Percentiles rank a stretch among this genome's conserved stretches.
Conservation (phyloP, 331 rosid species). For the Malus hybrid region DNA sequence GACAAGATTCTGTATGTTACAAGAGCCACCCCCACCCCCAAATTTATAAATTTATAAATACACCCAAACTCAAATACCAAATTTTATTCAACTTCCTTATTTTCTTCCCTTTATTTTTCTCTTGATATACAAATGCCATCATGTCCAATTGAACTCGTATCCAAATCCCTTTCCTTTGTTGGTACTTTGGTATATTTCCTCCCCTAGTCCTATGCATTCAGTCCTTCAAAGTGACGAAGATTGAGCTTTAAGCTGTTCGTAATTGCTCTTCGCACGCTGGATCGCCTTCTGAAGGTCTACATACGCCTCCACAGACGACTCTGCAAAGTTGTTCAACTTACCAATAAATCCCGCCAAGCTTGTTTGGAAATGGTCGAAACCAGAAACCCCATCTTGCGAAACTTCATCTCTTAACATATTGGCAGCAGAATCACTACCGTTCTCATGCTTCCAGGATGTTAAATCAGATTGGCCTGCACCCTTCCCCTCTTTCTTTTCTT, state of each 20-base stretch:
- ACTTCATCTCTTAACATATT: constrained; percentile 40
- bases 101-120: constrained; percentile 2
- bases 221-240: constrained; percentile 15
- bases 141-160: background rate
- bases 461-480: constrained; percentile 21
- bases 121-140: constrained; percentile 22
- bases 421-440: constrained; percentile 31
- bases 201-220: background rate
- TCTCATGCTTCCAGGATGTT: constrained; percentile 35
- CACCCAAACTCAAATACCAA: background rate
- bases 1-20: background rate
- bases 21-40: background rate
- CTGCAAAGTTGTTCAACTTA: constrained; percentile 44
- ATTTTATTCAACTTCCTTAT: background rate
- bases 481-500: constrained; percentile 59
- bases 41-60: background rate
- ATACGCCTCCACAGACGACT: constrained; percentile 53
- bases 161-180: background rate
- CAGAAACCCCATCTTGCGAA: constrained; percentile 45
- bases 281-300: constrained; percentile 37
- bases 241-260: constrained; percentile 28
- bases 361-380: constrained; percentile 47
- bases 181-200: background rate
- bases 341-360: constrained; percentile 50
- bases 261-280: constrained; percentile 17